phyloP scores from a whole-genome alignment of 129 eudicot species.

The Kitagawia praeruptora region DNA sequence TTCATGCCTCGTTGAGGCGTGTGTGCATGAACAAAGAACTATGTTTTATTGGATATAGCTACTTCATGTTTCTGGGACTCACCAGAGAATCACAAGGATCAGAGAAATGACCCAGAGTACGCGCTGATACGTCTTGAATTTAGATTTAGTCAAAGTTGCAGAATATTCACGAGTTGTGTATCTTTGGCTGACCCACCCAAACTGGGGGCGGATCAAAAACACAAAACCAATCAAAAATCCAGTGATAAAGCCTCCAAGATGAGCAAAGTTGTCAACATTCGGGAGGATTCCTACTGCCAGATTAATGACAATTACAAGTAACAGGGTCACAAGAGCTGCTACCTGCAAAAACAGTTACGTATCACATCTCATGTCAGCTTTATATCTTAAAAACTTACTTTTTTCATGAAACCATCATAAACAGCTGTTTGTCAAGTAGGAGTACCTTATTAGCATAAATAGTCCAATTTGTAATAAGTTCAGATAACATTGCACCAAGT shows the following conservation, averaged over 20 bases:
- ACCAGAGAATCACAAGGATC: conserved; percentile 68
- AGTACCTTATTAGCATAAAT: conserved; percentile 90
- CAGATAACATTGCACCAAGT: conserved; percentile 89
- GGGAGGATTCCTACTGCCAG: conserved; percentile 82
- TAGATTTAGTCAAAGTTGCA: conserved; percentile 35
- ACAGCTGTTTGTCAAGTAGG: conserved; percentile 3
- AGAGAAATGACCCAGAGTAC: conserved; percentile 57
- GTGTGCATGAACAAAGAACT: not conserved
- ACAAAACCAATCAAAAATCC: conserved; percentile 95
- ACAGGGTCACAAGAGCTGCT: conserved; percentile 58
- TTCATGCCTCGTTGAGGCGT: not conserved
- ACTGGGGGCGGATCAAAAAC: conserved; percentile 75
- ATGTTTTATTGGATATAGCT: not conserved
- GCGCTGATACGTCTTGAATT: conserved; percentile 63
- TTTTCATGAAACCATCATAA: not conserved
- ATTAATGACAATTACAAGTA: conserved; percentile 64
- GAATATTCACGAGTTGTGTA: conserved; percentile 35
- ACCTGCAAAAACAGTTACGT: too few relatives aligned
- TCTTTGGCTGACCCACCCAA: conserved; percentile 76
- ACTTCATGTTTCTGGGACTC: conserved; percentile 19
- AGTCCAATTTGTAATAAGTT: conserved; percentile 82
- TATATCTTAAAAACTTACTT: not conserved
- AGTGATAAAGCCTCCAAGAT: conserved; percentile 79
- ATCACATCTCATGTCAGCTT: too few relatives aligned
- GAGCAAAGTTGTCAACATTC: conserved; percentile 93